Evolutionary conservation across 495 filamentous ascomycete genomes (phyloP).

Genomic region (Melanomma pulvis-pyrius): DNA sequence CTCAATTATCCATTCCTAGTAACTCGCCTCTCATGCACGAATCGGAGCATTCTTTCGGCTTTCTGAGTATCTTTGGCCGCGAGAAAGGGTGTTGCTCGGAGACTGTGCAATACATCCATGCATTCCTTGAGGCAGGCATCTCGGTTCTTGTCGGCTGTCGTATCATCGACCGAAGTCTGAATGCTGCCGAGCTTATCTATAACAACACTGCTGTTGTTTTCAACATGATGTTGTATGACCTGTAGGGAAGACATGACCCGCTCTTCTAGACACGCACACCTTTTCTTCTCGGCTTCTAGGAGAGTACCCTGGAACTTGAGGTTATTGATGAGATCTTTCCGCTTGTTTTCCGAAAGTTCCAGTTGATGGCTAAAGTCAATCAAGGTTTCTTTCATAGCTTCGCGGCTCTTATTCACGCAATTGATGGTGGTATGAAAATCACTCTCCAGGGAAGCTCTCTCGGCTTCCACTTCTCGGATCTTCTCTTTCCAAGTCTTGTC

Average conservation of each 20-base stretch:
- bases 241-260: constrained; percentile 27
- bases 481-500: constrained; percentile 9
- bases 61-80: constrained; percentile 26
- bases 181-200: constrained; percentile 39
- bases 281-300: constrained; percentile 37
- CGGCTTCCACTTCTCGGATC: background rate
- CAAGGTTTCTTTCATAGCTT: constrained; percentile 3
- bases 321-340: constrained; percentile 18
- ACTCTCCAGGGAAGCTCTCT: background rate
- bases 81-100: constrained; percentile 18
- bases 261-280: constrained; percentile 32
- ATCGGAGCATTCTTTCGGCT: constrained; percentile 29
- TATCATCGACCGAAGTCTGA: constrained; percentile 10
- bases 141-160: background rate
- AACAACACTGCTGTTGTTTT: constrained; percentile 22
- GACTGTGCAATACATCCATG: constrained; percentile 3
- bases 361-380: constrained; percentile 13
- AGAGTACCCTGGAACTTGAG: constrained; percentile 29
- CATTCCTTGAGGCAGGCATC: constrained; percentile 19
- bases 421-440: constrained; percentile 1
- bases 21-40: constrained; percentile 21
- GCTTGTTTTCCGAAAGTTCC: background rate
- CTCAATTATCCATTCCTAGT: background rate
- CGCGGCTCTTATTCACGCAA: background rate
- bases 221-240: constrained; percentile 12